Evolutionary conservation across 306 rosid genomes (phyloP).

Genomic region (Neltuma alba): DNA sequence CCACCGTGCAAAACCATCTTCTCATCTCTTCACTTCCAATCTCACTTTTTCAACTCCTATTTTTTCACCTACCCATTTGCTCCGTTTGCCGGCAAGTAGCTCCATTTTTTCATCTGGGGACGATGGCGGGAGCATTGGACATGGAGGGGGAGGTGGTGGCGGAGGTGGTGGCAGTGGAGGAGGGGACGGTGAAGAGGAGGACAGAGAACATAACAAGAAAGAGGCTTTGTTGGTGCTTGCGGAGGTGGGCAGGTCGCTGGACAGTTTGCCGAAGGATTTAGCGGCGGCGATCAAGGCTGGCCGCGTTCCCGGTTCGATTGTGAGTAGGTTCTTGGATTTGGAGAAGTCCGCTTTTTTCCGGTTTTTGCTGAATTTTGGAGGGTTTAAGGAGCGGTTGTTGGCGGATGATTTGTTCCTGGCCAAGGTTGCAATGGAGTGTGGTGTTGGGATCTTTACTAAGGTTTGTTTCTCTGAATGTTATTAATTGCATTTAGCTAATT

Average conservation of each 20-base stretch:
- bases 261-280: conserved; percentile 74
- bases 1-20: conserved; percentile 8
- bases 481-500: background rate
- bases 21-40: conserved; percentile 28
- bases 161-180: conserved; percentile 1
- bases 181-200: conserved; percentile 48
- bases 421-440: conserved; percentile 85
- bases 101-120: conserved; percentile 24
- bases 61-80: conserved; percentile 33
- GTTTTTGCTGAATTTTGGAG: conserved; percentile 78
- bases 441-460: conserved; percentile 90
- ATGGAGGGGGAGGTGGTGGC: conserved; percentile 27
- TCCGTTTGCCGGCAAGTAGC: background rate
- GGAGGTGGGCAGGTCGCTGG: conserved; percentile 65
- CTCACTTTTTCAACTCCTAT: conserved; percentile 21
- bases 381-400: conserved; percentile 88
- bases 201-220: conserved; percentile 56
- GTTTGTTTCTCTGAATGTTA: conserved; percentile 36
- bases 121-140: conserved; percentile 17
- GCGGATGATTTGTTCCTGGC: conserved; percentile 90
- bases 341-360: conserved; percentile 65
- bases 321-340: conserved; percentile 70
- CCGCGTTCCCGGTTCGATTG: conserved; percentile 69
- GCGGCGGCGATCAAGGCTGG: conserved; percentile 74
- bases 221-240: conserved; percentile 70